Percentiles rank a stretch among this genome's conserved stretches.
phyloP scores from a whole-genome alignment of 2,329 filamentous ascomycete species.

The Capronia epimyces region DNA sequence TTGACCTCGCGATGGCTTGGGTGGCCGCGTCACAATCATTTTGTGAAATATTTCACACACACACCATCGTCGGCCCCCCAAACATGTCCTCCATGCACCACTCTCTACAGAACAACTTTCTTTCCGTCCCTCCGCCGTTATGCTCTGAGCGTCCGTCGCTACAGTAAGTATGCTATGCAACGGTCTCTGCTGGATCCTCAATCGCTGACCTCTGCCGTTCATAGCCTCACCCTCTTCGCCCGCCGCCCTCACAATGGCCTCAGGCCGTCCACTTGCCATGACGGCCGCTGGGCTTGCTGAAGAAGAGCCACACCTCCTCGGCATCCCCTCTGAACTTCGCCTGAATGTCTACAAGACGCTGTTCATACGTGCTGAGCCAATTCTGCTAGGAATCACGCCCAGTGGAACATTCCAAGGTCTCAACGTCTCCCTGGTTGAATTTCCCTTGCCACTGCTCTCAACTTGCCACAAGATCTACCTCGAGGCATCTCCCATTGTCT shows the following conservation, averaged over 20 bases:
- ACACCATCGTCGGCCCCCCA: neutral
- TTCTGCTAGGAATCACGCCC: neutral
- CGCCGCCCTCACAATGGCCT: neutral
- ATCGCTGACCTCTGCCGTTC: neutral
- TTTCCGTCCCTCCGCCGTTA: too few relatives aligned
- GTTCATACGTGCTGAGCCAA: neutral
- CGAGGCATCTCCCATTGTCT: conserved; percentile 6
- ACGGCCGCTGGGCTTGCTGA: neutral
- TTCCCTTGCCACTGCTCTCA: conserved; percentile 1
- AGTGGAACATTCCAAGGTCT: neutral
- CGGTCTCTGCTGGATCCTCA: neutral
- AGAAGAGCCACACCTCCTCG: neutral
- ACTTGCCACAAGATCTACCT: neutral
- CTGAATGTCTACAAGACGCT: conserved; percentile 8
- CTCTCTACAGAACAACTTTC: neutral
- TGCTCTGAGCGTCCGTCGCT: neutral
- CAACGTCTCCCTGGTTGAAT: neutral
- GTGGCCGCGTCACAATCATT: neutral
- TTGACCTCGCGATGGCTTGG: neutral
- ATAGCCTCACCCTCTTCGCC: neutral
- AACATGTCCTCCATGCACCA: neutral
- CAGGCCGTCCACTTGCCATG: neutral
- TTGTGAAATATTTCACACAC: neutral
- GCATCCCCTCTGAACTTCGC: conserved; percentile 10
- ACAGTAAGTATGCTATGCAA: neutral